phyloP scores from a whole-genome alignment of 441 rosid genomes.

The Dalechampia spathulata region DNA sequence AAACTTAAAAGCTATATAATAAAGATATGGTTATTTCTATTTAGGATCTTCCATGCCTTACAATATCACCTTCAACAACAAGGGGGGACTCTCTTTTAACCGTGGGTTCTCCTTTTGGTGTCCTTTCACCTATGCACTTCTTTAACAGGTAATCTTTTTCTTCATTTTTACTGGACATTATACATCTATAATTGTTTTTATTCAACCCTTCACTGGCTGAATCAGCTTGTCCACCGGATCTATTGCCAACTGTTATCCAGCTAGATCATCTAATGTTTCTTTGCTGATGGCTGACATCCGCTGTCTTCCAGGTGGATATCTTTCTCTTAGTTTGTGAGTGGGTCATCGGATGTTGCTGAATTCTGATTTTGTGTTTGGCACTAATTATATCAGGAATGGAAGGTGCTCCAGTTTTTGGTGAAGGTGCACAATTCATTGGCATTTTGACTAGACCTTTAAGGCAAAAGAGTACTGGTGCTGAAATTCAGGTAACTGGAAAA shows the following conservation, averaged over 20 bases:
- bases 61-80: slow-evolving; percentile 30
- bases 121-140: slow-evolving; percentile 84
- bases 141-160: slow-evolving; percentile 66
- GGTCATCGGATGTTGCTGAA: slow-evolving; percentile 16
- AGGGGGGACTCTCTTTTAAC: slow-evolving; percentile 74
- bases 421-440: slow-evolving; percentile 53
- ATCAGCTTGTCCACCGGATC: slow-evolving; percentile 78
- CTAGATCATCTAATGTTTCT: slow-evolving; percentile 43
- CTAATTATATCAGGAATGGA: slow-evolving; percentile 61
- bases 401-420: slow-evolving; percentile 83
- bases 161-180: not conserved
- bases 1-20: slow-evolving; percentile 11
- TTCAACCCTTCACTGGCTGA: slow-evolving; percentile 22
- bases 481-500: slow-evolving; percentile 75
- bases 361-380: slow-evolving; percentile 16
- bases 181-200: not conserved
- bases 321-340: slow-evolving; percentile 16
- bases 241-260: slow-evolving; percentile 72
- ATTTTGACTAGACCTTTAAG: slow-evolving; percentile 73
- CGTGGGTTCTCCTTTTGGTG: slow-evolving; percentile 93
- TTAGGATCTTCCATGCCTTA: slow-evolving; percentile 50
- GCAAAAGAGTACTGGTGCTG: slow-evolving; percentile 73
- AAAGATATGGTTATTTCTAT: slow-evolving; percentile 20
- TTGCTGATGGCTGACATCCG: slow-evolving; percentile 93
- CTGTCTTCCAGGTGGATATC: slow-evolving; percentile 82